Evolutionary conservation across 305 asterid species (phyloP).

Genomic region (Solanum aculeatissimum): DNA sequence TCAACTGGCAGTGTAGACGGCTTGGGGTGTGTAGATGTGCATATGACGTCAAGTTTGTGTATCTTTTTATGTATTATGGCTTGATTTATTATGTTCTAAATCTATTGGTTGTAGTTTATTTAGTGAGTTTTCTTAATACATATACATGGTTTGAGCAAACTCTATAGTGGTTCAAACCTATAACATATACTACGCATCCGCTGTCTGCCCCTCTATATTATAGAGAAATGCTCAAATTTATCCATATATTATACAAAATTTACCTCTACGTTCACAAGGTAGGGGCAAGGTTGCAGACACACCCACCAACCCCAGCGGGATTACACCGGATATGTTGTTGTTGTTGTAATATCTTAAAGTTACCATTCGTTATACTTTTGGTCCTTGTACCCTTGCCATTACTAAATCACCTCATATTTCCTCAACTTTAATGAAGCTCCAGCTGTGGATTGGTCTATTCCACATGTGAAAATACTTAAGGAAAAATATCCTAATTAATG

Average conservation of each 20-base stretch:
- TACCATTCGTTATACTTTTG: not conserved
- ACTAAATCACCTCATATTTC: not conserved
- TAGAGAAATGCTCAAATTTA: not conserved
- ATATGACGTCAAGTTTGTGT: too few species aligned
- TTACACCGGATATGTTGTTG: too few species aligned
- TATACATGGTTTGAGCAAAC: not conserved
- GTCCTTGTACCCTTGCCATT: not conserved
- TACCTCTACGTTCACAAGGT: not conserved
- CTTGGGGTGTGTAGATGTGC: not conserved
- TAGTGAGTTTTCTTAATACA: not conserved
- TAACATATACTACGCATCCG: not conserved
- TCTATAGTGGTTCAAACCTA: not conserved
- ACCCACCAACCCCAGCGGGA: not conserved
- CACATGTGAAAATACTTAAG: not conserved
- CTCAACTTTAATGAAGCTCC: not conserved
- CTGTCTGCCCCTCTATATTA: not conserved
- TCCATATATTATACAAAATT: not conserved
- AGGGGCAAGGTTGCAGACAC: not conserved
- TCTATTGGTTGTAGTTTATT: too few species aligned
- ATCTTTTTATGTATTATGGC: too few species aligned
- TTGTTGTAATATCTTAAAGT: not conserved
- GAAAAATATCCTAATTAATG: not conserved
- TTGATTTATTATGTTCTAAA: too few species aligned
- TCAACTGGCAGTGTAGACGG: too few species aligned
- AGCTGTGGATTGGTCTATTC: not conserved